phyloP scores from a whole-genome alignment of 148 eudicot species.

The Dysphania ambrosioides region DNA sequence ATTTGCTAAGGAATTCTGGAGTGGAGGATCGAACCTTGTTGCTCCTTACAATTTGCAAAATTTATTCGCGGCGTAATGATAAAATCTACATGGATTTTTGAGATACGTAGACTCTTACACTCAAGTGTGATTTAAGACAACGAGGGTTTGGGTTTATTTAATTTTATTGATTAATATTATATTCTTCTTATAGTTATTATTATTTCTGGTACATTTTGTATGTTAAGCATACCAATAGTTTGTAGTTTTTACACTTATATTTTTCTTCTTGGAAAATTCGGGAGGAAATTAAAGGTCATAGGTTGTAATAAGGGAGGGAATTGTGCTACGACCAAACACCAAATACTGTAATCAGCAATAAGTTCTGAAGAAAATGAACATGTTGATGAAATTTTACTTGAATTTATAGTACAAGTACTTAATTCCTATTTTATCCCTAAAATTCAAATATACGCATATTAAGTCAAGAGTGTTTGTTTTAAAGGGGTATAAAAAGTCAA shows the following conservation, averaged over 20 bases:
- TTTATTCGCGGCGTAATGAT: constrained; percentile 28
- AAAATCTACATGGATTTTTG: background rate
- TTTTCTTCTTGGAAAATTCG: background rate
- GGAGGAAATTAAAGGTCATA: constrained; percentile 5
- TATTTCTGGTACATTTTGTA: constrained; percentile 24
- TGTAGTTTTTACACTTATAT: constrained; percentile 9
- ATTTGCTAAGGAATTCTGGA: constrained; percentile 48
- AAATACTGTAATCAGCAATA: constrained; percentile 13
- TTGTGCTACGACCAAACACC: background rate
- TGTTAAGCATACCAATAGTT: constrained; percentile 18
- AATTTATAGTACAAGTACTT: background rate
- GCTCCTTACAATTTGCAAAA: constrained; percentile 48
- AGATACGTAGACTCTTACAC: background rate
- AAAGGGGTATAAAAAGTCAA: background rate
- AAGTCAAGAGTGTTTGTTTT: background rate
- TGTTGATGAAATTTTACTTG: background rate
- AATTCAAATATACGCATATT: too few species aligned
- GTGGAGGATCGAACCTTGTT: constrained; percentile 35
- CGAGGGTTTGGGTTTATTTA: constrained; percentile 16
- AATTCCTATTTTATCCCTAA: background rate
- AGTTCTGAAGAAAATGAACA: background rate
- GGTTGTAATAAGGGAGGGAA: constrained; percentile 2
- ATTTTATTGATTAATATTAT: constrained; percentile 19
- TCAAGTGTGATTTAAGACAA: constrained; percentile 22
- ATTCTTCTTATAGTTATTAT: constrained; percentile 13